A percentile compares a stretch with the other conserved stretches of the same genome.
Evolutionary conservation across 164 flowering plant species (phyloP).

Genomic region (Aristolochia contorta): DNA sequence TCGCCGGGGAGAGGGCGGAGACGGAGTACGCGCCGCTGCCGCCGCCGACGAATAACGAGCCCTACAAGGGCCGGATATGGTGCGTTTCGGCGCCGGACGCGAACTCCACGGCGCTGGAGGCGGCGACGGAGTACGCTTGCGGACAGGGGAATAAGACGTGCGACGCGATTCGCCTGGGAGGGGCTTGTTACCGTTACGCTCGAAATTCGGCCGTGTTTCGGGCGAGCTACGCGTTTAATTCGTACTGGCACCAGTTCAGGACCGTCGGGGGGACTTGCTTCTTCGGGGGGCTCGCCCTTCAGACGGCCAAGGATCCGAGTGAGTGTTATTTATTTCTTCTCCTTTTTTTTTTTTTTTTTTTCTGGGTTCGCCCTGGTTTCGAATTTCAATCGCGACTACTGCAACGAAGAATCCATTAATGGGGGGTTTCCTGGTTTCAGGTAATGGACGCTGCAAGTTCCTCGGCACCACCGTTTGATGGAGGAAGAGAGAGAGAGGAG

Average conservation of each 20-base stretch:
- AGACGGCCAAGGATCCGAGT: constrained; percentile 73
- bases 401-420: neutral
- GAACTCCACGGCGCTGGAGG: constrained; percentile 30
- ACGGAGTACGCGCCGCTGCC: constrained; percentile 38
- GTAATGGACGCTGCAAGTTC: constrained; percentile 60
- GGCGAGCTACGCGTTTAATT: constrained; percentile 74
- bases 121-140: constrained; percentile 76
- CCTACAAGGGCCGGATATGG: constrained; percentile 79
- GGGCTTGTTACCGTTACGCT: constrained; percentile 31
- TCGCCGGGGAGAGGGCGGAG: constrained; percentile 35
- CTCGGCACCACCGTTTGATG: constrained; percentile 19
- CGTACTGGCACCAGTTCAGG: constrained; percentile 76
- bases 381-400: too few relatives aligned
- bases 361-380: too few relatives aligned
- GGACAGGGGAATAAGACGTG: constrained; percentile 81
- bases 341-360: neutral
- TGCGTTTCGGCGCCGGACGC: constrained; percentile 56
- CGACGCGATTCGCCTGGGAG: constrained; percentile 51
- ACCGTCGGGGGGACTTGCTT: constrained; percentile 60
- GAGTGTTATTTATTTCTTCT: constrained; percentile 25
- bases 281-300: constrained; percentile 70
- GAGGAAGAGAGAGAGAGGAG: too few relatives aligned
- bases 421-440: too few relatives aligned
- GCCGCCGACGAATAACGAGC: constrained; percentile 42
- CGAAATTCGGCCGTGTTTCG: constrained; percentile 28